phyloP scores from a whole-genome alignment of 805 yeast genomes.

The Ogataea paraovalis region DNA sequence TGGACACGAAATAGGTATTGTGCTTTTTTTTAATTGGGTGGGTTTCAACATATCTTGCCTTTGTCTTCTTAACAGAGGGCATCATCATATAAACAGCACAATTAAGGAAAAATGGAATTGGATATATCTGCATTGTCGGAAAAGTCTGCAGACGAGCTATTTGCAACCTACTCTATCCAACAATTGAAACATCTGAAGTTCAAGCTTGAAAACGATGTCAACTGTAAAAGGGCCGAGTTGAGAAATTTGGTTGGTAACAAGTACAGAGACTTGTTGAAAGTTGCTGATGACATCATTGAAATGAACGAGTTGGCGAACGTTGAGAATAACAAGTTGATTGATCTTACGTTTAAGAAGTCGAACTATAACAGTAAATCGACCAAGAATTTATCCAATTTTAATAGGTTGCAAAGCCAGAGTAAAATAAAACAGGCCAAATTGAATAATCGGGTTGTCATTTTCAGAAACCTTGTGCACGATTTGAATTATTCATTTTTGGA shows the following conservation, averaged over 20 bases:
- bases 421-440: constrained; percentile 9
- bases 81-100: no score
- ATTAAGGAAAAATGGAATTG: not conserved
- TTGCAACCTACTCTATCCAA: constrained; percentile 26
- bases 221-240: constrained; percentile 22
- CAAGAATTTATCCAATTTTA: constrained; percentile 21
- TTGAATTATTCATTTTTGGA: constrained; percentile 19
- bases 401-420: constrained; percentile 3
- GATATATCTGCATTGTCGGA: constrained; percentile 2
- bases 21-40: no score
- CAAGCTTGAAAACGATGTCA: constrained; percentile 20
- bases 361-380: constrained; percentile 22
- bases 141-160: constrained; percentile 23
- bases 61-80: no score
- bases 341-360: constrained; percentile 28
- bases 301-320: constrained; percentile 28
- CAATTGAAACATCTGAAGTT: constrained; percentile 24
- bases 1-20: no score
- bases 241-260: constrained; percentile 31
- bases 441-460: constrained; percentile 16
- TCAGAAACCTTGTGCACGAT: constrained; percentile 27
- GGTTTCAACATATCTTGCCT: no score
- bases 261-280: constrained; percentile 33
- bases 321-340: constrained; percentile 26
- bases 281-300: constrained; percentile 34